Percentiles rank a stretch among this genome's conserved stretches.
Evolutionary conservation across 768 basidiomycete genomes (phyloP).

Genomic region (Chalciporus pseudorubinellus): DNA sequence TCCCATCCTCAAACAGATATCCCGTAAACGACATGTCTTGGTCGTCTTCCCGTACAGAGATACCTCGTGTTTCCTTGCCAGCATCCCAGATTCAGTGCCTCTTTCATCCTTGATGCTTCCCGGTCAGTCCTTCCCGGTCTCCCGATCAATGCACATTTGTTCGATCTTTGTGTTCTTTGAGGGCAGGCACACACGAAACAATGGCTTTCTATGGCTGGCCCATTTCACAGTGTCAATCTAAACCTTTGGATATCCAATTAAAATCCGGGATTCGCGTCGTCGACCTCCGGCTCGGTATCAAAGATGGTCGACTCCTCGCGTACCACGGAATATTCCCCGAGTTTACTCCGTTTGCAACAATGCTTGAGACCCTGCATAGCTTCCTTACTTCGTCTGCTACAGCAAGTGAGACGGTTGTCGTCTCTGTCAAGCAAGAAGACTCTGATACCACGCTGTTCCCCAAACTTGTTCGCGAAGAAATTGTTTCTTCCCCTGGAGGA

Average conservation of each 20-base stretch:
- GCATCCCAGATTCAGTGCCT: slow-evolving; percentile 63
- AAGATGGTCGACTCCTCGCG: slow-evolving; percentile 60
- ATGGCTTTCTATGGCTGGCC: slow-evolving; percentile 88
- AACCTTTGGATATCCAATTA: slow-evolving; percentile 65
- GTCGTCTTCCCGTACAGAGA: slow-evolving; percentile 60
- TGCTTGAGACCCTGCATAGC: slow-evolving; percentile 56
- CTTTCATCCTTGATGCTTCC: slow-evolving; percentile 78
- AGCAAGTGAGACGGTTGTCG: slow-evolving; percentile 70
- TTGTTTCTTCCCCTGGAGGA: slow-evolving; percentile 49
- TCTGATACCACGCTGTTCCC: slow-evolving; percentile 56
- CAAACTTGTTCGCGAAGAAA: slow-evolving; percentile 59
- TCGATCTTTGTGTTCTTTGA: neutral
- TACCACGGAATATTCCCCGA: slow-evolving; percentile 82
- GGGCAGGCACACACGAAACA: slow-evolving; percentile 13
- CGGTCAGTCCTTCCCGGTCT: slow-evolving; percentile 51
- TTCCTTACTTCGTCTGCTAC: slow-evolving; percentile 63
- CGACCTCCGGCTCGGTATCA: slow-evolving; percentile 75
- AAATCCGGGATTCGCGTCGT: slow-evolving; percentile 75
- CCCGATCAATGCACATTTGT: neutral
- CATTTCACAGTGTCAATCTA: slow-evolving; percentile 80
- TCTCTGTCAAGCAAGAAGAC: slow-evolving; percentile 91
- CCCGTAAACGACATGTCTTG: slow-evolving; percentile 44
- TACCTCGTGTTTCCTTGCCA: slow-evolving; percentile 53
- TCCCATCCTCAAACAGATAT: slow-evolving; percentile 36
- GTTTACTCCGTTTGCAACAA: slow-evolving; percentile 60